These are phyloP conservation scores for Friedmanniomyces endolithicus DNA, from an alignment of 495 filamentous ascomycete genomes.

Conservation along the genomic window DNA sequence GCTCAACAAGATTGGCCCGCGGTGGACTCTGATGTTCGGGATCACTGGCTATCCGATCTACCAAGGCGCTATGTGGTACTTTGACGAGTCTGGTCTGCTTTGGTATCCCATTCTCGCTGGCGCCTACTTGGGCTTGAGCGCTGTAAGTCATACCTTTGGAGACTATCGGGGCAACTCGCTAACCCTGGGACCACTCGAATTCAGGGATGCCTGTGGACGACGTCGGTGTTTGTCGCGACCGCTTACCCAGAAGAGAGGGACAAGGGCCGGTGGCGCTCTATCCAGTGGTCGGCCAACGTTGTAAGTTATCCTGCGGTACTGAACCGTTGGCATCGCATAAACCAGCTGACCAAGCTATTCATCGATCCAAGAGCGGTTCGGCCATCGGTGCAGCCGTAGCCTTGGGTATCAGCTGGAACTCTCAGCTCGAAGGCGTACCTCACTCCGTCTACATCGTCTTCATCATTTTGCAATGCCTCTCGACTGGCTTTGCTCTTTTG, in stretches of 20 bases:
- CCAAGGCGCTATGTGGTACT: slow-evolving; percentile 8
- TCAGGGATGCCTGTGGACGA: slow-evolving; percentile 1
- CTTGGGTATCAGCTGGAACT: slow-evolving; percentile 7
- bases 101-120: slow-evolving; percentile 5
- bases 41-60: slow-evolving; percentile 7
- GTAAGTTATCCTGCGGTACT: neutral
- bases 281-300: neutral
- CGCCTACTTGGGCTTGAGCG: neutral
- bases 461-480: slow-evolving; percentile 4
- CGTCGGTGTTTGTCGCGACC: slow-evolving; percentile 1
- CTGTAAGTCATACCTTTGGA: neutral
- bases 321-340: neutral
- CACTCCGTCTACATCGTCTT: slow-evolving; percentile 4
- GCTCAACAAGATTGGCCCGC: slow-evolving; percentile 3
- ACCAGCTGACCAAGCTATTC: neutral
- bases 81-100: neutral
- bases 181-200: too few species aligned
- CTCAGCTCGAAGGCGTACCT: neutral
- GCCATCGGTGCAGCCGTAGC: slow-evolving; percentile 3
- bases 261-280: slow-evolving; percentile 6
- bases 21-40: slow-evolving; percentile 1
- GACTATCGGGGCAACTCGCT: too few species aligned
- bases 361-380: neutral
- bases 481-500: neutral
- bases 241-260: slow-evolving; percentile 5